A percentile compares a stretch with the other conserved stretches of the same genome.
Evolutionary conservation across 331 rosid species (phyloP).

Genomic region (Rhamnella rubrinervis): DNA sequence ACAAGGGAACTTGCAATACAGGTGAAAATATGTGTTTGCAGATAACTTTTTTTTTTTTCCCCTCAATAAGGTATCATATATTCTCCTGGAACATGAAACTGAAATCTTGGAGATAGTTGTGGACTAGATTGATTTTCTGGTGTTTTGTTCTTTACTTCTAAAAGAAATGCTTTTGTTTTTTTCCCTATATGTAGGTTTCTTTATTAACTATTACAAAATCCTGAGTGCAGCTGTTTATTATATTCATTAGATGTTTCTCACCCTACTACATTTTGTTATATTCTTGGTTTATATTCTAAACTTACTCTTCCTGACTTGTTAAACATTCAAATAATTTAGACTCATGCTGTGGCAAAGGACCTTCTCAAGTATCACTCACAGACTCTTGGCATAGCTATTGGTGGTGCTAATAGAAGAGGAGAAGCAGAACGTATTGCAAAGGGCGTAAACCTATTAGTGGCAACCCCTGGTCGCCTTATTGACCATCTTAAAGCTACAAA

Average conservation of each 20-base stretch:
- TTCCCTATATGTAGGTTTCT: too few relatives aligned
- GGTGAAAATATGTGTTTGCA: constrained; percentile 39
- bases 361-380: constrained; percentile 89
- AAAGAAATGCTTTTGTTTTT: too few relatives aligned
- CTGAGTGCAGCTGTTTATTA: too few relatives aligned
- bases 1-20: constrained; percentile 98
- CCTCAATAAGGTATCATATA: too few relatives aligned
- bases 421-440: constrained; percentile 80
- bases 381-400: constrained; percentile 80
- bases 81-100: too few relatives aligned
- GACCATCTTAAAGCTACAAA: constrained; percentile 92
- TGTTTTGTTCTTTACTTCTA: too few relatives aligned
- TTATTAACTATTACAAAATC: too few relatives aligned
- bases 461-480: constrained; percentile 93
- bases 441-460: constrained; percentile 80
- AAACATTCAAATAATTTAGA: constrained; percentile 40
- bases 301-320: constrained; percentile 7
- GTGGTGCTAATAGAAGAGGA: constrained; percentile 75
- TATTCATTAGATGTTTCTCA: too few relatives aligned
- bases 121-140: too few relatives aligned
- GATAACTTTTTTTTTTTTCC: neutral
- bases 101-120: too few relatives aligned
- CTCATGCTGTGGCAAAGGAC: constrained; percentile 82
- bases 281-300: neutral
- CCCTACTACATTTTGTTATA: neutral